Evolutionary conservation across 176 grass and related monocot species (phyloP).

Genomic region (Aegilops longissima): DNA sequence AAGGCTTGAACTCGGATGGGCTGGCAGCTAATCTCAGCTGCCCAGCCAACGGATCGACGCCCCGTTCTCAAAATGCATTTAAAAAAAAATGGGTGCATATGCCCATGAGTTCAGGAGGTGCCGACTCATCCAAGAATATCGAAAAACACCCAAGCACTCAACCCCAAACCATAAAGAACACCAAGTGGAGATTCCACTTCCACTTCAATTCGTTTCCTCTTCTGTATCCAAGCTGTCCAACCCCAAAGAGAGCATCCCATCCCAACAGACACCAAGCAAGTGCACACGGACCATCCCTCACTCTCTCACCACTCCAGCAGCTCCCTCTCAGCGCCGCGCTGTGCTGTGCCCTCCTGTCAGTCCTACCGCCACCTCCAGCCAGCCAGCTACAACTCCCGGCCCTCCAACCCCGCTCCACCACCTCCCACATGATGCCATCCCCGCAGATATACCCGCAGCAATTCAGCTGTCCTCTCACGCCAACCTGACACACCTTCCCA

Average conservation of each 20-base stretch:
- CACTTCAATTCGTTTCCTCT: neutral
- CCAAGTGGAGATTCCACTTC: constrained; percentile 32
- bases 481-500: constrained; percentile 31
- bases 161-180: neutral
- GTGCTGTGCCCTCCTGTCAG: constrained; percentile 28
- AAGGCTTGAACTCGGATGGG: no score
- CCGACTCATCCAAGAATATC: no score
- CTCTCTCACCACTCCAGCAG: neutral
- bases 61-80: no score
- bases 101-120: no score
- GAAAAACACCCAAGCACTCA: neutral
- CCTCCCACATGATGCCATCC: constrained; percentile 41
- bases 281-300: neutral
- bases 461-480: constrained; percentile 32
- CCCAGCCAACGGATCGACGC: no score
- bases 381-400: constrained; percentile 26
- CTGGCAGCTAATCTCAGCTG: no score
- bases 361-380: constrained; percentile 25
- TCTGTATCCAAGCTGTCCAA: constrained; percentile 50
- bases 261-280: constrained; percentile 32
- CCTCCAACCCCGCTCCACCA: neutral
- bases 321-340: neutral
- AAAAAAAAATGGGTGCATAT: no score
- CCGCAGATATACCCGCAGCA: constrained; percentile 19
- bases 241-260: neutral